Evolutionary conservation across 164 flowering plant species (phyloP).

Genomic region (Santalum album): DNA sequence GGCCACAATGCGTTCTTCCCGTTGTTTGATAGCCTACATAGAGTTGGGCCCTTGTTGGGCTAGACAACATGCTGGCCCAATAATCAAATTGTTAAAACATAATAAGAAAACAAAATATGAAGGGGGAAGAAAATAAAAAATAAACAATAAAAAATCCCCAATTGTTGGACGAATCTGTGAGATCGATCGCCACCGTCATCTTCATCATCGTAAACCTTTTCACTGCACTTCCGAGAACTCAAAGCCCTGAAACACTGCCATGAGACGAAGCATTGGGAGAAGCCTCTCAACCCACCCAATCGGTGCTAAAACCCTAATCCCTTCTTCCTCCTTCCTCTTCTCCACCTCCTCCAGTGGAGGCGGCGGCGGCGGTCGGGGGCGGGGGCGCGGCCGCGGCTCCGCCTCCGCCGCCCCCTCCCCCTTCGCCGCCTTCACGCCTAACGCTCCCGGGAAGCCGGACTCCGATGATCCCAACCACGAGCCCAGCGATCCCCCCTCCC

Average conservation of each 20-base stretch:
- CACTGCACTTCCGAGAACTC: not conserved
- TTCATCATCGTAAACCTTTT: too few species aligned
- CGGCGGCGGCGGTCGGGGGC: conserved; percentile 34
- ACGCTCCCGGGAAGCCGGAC: conserved; percentile 17
- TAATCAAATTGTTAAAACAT: too few species aligned
- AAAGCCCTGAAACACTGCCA: not conserved
- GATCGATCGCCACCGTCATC: too few species aligned
- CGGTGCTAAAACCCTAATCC: conserved; percentile 6
- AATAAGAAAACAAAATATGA: too few species aligned
- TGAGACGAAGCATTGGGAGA: conserved; percentile 30
- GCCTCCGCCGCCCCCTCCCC: conserved; percentile 4
- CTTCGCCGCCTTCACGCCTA: conserved; percentile 2
- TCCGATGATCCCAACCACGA: conserved; percentile 8
- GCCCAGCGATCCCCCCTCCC: not conserved
- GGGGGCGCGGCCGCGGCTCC: conserved; percentile 23
- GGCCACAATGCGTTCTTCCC: too few species aligned
- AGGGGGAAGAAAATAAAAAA: too few species aligned
- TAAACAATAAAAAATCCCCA: too few species aligned
- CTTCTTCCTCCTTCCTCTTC: conserved; percentile 14
- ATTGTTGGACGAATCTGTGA: too few species aligned
- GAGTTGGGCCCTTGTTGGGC: too few species aligned
- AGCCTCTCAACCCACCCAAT: conserved; percentile 11
- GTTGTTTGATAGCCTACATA: too few species aligned
- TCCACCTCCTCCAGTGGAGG: conserved; percentile 21
- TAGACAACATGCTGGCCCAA: too few species aligned